A percentile compares a stretch with the other conserved stretches of the same genome.
These are phyloP conservation scores for Eucalyptus sp. DNA, from an alignment of 345 rosid species.

Conservation along the genomic window DNA sequence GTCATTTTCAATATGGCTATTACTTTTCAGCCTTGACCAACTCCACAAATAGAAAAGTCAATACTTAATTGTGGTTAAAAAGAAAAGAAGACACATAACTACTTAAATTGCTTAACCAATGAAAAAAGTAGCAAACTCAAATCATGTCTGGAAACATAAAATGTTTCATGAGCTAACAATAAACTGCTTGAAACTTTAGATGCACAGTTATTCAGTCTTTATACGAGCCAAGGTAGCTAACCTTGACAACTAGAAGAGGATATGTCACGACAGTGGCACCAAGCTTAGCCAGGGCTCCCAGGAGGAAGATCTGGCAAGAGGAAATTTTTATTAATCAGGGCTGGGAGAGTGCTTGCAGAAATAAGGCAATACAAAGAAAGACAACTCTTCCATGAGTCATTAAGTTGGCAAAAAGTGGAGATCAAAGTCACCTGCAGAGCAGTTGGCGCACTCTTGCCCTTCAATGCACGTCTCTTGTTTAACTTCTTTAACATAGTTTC, in stretches of 20 bases:
- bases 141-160: background rate
- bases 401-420: background rate
- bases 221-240: background rate
- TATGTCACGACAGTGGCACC: conserved; percentile 94
- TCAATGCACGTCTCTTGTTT: conserved; percentile 46
- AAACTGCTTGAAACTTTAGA: background rate
- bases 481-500: conserved; percentile 86
- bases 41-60: background rate
- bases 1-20: background rate
- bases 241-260: conserved; percentile 96
- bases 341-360: background rate
- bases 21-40: background rate
- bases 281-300: conserved; percentile 97
- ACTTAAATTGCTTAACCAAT: background rate
- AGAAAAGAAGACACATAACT: background rate
- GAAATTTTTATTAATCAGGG: background rate
- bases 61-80: background rate
- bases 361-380: background rate
- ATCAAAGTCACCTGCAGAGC: conserved; percentile 64
- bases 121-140: background rate
- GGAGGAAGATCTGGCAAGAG: conserved; percentile 63
- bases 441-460: conserved; percentile 40
- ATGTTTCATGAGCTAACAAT: background rate
- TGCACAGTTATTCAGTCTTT: background rate
- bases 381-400: background rate